phyloP scores from a whole-genome alignment of 768 basidiomycete genomes.

The Boletus fagicola region DNA sequence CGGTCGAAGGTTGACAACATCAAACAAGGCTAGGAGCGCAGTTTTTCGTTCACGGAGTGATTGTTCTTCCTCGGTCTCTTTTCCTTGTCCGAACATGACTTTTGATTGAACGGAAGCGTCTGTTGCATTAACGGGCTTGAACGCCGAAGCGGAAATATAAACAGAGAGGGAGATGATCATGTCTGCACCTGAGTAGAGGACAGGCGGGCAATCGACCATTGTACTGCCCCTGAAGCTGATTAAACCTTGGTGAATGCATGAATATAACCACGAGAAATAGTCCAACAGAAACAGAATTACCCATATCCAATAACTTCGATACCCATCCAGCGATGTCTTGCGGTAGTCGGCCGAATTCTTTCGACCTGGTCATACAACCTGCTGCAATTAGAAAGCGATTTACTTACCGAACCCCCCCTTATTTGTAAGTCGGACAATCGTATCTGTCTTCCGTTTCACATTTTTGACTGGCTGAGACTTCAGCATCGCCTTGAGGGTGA shows the following conservation, averaged over 20 bases:
- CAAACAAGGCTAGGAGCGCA: conserved; percentile 71
- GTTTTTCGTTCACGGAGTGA: conserved; percentile 76
- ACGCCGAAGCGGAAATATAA: conserved; percentile 68
- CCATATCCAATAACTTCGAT: conserved; percentile 67
- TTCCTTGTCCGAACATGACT: conserved; percentile 66
- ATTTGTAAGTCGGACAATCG: conserved; percentile 67
- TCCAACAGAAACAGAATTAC: conserved; percentile 33
- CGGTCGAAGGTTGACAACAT: conserved; percentile 69
- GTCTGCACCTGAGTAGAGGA: conserved; percentile 69
- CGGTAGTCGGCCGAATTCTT: conserved; percentile 78
- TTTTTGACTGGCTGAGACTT: conserved; percentile 51
- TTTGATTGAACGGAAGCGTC: conserved; percentile 29
- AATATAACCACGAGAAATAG: conserved; percentile 2
- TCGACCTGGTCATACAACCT: not conserved
- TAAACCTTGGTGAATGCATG: conserved; percentile 42
- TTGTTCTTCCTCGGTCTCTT: conserved; percentile 78
- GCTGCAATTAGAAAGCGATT: not conserved
- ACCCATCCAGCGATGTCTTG: conserved; percentile 72
- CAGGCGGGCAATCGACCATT: conserved; percentile 75
- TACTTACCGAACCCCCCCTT: conserved; percentile 59
- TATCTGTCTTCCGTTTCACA: conserved; percentile 54
- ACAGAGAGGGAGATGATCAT: conserved; percentile 76
- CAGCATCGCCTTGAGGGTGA: conserved; percentile 63
- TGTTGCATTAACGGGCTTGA: conserved; percentile 45
- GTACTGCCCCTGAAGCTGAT: conserved; percentile 65